These are phyloP conservation scores for Thraustochytrium striatum DNA, from an alignment of 352 stramenopile species.

Conservation along the genomic window DNA sequence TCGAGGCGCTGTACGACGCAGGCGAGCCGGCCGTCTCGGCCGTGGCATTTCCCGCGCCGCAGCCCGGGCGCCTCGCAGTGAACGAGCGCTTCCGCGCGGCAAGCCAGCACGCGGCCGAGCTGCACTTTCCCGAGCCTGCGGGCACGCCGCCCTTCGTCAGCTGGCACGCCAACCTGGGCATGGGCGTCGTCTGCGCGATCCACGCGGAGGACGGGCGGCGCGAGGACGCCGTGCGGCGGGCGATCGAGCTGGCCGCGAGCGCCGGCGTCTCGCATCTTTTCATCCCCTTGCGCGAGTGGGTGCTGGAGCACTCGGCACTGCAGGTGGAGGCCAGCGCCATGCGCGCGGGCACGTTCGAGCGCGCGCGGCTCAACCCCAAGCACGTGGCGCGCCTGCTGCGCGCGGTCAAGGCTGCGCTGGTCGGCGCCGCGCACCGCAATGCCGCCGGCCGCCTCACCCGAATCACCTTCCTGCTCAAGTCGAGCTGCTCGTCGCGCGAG, in stretches of 20 bases:
- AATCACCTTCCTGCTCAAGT: constrained; percentile 27
- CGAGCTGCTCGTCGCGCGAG: constrained; percentile 23
- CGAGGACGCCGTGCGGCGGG: not conserved
- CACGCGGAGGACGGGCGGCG: not conserved
- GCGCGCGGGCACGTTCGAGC: not conserved
- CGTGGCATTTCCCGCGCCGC: not conserved
- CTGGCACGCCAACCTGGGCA: constrained; percentile 17
- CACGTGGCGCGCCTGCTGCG: constrained; percentile 1
- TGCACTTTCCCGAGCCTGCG: not conserved
- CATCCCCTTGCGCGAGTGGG: constrained; percentile 33
- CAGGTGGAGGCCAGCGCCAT: not conserved
- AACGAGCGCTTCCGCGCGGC: not conserved
- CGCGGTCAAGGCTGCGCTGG: not conserved
- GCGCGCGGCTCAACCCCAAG: not conserved
- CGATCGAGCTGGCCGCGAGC: not conserved
- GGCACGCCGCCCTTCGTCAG: not conserved
- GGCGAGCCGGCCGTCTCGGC: not conserved
- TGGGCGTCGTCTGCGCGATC: constrained; percentile 11
- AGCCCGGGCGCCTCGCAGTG: not conserved
- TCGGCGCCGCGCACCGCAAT: not conserved
- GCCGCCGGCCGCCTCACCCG: not conserved
- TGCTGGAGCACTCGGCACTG: not conserved
- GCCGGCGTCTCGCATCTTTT: not conserved
- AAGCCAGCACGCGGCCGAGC: not conserved
- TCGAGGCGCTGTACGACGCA: not conserved